A percentile compares a stretch with the other conserved stretches of the same genome.
These are phyloP conservation scores for Sextonia rubra DNA, from an alignment of 164 flowering plant species.

Conservation along the genomic window DNA sequence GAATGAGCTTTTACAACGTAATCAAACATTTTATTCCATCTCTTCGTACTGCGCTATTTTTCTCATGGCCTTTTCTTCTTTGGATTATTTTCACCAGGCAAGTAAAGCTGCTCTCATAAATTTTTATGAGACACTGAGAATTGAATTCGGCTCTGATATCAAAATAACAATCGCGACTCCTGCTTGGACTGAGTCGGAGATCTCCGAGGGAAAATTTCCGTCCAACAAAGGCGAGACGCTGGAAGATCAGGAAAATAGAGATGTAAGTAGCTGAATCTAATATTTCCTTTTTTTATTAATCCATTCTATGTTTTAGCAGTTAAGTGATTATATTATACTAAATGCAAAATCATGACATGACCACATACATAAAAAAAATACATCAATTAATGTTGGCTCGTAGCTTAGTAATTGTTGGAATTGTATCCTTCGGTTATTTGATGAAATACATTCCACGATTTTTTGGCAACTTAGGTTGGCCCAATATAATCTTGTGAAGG, in stretches of 20 bases:
- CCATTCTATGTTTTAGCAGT: neutral
- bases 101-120: conserved; percentile 14
- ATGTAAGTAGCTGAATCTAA: conserved; percentile 3
- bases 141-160: conserved; percentile 10
- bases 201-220: conserved; percentile 11
- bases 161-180: conserved; percentile 14
- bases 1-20: conserved; percentile 43
- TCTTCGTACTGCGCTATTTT: neutral
- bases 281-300: neutral
- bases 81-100: conserved; percentile 4
- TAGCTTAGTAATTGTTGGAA: neutral
- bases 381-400: neutral
- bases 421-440: neutral
- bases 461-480: no score
- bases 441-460: no score
- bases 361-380: neutral
- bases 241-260: conserved; percentile 9
- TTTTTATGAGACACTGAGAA: conserved; percentile 16
- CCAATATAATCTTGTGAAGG: no score
- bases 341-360: neutral
- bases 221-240: conserved; percentile 5
- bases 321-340: no score
- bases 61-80: no score
- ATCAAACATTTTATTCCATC: neutral
- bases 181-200: conserved; percentile 13